phyloP scores from a whole-genome alignment of 176 grass and related monocot genomes.

The Echinochloa phyllopogon region DNA sequence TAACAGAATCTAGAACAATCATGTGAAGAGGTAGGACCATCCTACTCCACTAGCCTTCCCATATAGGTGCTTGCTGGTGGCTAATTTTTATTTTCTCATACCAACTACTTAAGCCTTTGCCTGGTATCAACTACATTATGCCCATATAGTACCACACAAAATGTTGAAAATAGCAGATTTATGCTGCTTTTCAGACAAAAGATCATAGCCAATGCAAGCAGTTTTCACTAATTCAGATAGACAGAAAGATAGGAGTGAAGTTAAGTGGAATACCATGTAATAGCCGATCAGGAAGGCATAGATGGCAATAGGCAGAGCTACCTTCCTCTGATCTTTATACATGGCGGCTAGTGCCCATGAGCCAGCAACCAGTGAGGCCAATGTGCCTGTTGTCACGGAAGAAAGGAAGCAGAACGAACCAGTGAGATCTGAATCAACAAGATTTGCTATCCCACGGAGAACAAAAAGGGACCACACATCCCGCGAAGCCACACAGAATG shows the following conservation, averaged over 20 bases:
- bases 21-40: background rate
- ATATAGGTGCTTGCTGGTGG: background rate
- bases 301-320: constrained; percentile 52
- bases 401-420: constrained; percentile 91
- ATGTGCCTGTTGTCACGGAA: constrained; percentile 59
- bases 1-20: constrained; percentile 11
- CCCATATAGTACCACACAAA: background rate
- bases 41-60: background rate
- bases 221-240: constrained; percentile 32
- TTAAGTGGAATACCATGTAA: constrained; percentile 71
- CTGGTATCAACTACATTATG: background rate
- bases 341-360: constrained; percentile 69
- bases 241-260: background rate
- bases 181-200: constrained; percentile 5
- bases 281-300: constrained; percentile 83
- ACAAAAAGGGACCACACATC: constrained; percentile 84
- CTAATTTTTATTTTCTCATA: constrained; percentile 28
- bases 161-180: constrained; percentile 2
- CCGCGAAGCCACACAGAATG: constrained; percentile 70
- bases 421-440: constrained; percentile 86
- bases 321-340: constrained; percentile 54
- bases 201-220: background rate
- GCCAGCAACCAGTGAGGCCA: constrained; percentile 68
- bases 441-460: constrained; percentile 68
- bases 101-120: constrained; percentile 7